Percentiles rank a stretch among this genome's conserved stretches.
phyloP scores from a whole-genome alignment of 2,329 filamentous ascomycete genomes.

The Aspergillus felis region DNA sequence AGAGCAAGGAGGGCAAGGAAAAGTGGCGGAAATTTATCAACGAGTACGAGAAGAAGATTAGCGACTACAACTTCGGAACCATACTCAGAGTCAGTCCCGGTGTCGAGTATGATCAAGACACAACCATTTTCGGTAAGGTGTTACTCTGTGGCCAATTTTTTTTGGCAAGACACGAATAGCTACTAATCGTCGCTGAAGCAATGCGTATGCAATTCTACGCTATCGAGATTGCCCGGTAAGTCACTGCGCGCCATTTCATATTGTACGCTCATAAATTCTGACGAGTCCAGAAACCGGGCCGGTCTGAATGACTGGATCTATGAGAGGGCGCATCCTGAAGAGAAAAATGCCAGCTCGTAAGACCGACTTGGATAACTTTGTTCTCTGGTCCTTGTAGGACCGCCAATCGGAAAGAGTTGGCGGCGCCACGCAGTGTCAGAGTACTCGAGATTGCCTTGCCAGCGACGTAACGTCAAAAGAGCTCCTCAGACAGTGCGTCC shows the following conservation, averaged over 20 bases:
- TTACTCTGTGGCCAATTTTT: neutral
- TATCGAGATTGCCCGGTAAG: conserved; percentile 67
- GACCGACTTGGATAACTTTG: neutral
- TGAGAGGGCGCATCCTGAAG: conserved; percentile 68
- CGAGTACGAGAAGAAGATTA: conserved; percentile 88
- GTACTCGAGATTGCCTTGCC: neutral
- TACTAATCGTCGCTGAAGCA: conserved; percentile 32
- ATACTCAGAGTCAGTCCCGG: conserved; percentile 77
- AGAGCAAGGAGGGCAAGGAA: conserved; percentile 93
- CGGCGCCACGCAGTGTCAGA: neutral
- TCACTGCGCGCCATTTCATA: neutral
- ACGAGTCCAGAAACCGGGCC: conserved; percentile 62
- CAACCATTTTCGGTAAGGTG: conserved; percentile 79
- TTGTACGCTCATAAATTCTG: conserved; percentile 5
- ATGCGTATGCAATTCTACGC: conserved; percentile 82
- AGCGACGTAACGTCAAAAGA: neutral
- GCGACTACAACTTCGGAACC: conserved; percentile 97
- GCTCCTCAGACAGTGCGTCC: neutral
- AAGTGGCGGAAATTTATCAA: conserved; percentile 93
- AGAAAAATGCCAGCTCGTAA: conserved; percentile 35
- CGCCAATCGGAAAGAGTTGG: neutral
- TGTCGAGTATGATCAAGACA: conserved; percentile 80
- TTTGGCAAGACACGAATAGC: neutral
- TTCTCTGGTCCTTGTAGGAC: neutral
- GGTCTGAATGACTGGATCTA: conserved; percentile 97